phyloP scores from a whole-genome alignment of 2,329 filamentous ascomycete genomes.

The Epichloe amarillans region DNA sequence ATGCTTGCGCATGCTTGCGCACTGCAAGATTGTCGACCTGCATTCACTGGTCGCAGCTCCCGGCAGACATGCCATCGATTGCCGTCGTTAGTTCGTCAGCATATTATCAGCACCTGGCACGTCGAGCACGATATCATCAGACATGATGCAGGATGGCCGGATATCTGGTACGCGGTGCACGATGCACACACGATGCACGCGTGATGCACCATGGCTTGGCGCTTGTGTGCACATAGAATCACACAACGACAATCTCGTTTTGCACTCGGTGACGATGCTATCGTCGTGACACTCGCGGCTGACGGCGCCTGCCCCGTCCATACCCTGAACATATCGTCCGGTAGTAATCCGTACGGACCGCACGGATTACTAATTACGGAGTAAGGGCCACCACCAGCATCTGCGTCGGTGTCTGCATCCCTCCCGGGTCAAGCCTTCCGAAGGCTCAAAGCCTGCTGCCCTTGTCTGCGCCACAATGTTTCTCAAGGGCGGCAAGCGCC shows the following conservation, averaged over 20 bases:
- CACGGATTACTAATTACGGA: background rate
- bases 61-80: background rate
- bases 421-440: slow-evolving; percentile 1
- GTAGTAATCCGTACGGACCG: background rate
- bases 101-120: background rate
- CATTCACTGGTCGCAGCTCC: background rate
- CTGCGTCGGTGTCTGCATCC: background rate
- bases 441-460: background rate
- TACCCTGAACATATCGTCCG: too few relatives aligned
- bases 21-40: background rate
- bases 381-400: background rate
- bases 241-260: background rate
- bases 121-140: background rate
- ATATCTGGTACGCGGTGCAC: background rate
- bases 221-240: too few relatives aligned
- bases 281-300: background rate
- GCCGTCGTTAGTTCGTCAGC: background rate
- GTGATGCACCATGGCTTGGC: too few relatives aligned
- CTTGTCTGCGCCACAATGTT: slow-evolving; percentile 1
- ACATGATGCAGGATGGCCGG: background rate
- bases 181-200: background rate
- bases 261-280: background rate
- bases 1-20: background rate
- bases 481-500: slow-evolving; percentile 6
- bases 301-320: background rate